Base-by-base conservation (phyloP, 1,139 yeast species). In the Eremothecium gossypii region DNA sequence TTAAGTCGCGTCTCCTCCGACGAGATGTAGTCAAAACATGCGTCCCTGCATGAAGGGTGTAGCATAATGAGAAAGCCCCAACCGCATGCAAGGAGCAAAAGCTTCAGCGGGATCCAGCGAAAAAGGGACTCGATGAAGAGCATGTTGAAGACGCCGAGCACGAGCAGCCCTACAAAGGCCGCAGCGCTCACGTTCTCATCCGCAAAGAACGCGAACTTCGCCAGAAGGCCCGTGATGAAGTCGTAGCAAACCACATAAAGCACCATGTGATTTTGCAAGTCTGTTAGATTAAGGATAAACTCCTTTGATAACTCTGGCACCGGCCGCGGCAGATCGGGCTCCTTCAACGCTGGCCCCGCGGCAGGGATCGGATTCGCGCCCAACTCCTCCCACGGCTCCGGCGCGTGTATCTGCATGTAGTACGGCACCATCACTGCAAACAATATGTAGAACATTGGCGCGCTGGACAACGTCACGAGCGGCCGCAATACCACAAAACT, bases 221-320 rank as follows among this genome's bases (percentile, higher is more conserved):
- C 63, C 26, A 83, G 67, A 39, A 74, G 46, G 57, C 70, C 64
- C 20, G 70, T 65, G 5, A 75, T 45, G 30, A 69, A 67, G 61
- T 86, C 93, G 69, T 79, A 85, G 0, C 69, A 63, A n/a, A 66
- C 61, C 8, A 82, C 77, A 55, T 79, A 84, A 12, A 79, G 58
- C n/a, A 79, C 60, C 86, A 83, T 81, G 52, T 79, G 81, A 59
- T 86, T 86, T 56, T 86, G 96, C 43, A 86, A 68, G 63, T 86
- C 96, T 0, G 94, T 84, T 52, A 84, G 67, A 58, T 86, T 86
- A 47, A 86, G 61, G 26, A 81, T 64, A 57, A 85, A 86, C 58
- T 86, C 95, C 42, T 84, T 71, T 13, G 91, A 79, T 39, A 83
- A 69, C 57, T 85, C 86, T 1, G 91, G 84, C 2, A 80, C 83